These are phyloP conservation scores for Ammopiptanthus mongolicus DNA, from an alignment of 306 rosid species.

Conservation along the genomic window DNA sequence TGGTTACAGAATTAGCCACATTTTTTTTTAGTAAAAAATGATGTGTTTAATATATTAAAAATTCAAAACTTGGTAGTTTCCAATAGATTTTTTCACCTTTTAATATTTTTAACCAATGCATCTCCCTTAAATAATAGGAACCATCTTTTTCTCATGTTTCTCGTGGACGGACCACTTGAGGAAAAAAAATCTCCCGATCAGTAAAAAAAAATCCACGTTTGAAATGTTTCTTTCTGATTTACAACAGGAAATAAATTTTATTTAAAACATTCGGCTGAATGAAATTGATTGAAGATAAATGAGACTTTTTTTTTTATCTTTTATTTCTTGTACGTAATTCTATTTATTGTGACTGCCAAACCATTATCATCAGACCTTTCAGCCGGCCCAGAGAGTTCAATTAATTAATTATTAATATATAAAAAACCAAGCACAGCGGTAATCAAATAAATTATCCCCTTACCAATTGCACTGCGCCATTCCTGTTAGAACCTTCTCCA, in stretches of 20 bases:
- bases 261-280: not conserved
- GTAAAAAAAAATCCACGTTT: not conserved
- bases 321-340: not conserved
- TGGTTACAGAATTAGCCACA: no score
- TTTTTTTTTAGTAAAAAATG: no score
- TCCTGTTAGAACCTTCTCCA: slow-evolving; percentile 65
- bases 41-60: no score
- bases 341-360: not conserved
- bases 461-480: slow-evolving; percentile 89
- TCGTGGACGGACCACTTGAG: slow-evolving; percentile 21
- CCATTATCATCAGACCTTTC: not conserved
- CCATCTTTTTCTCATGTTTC: not conserved
- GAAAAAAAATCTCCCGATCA: not conserved
- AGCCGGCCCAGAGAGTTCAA: slow-evolving; percentile 1
- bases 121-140: not conserved
- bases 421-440: not conserved
- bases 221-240: not conserved
- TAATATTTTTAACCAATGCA: no score
- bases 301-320: not conserved
- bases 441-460: slow-evolving; percentile 22
- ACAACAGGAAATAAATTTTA: not conserved
- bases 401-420: not conserved
- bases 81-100: no score
- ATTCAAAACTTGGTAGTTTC: no score
- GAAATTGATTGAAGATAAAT: not conserved